Base-by-base conservation (phyloP, 352 stramenopile genomes). In the Phytopythium kandeliae region DNA sequence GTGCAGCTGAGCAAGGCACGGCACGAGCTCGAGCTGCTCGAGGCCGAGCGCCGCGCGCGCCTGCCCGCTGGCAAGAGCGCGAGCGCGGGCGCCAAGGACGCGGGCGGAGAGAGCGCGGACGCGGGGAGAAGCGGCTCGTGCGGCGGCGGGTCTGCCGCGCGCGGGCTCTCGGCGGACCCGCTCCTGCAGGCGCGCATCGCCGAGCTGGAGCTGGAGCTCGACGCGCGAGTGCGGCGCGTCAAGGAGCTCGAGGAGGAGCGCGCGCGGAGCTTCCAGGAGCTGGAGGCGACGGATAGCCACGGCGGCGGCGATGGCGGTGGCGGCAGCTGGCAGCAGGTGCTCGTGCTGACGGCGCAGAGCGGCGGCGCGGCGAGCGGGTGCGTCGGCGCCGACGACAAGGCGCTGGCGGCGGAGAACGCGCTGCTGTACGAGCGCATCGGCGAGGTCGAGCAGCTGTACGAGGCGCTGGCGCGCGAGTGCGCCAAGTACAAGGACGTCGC, bases 401-500 rank as follows among this genome's bases (percentile, higher is more conserved):
- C 67, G 33, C 49, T 86, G n/a, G 55, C 69, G 35, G 60, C 64
- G 19, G 79, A 83, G 44, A 88, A 90, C 34, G 37, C 41, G 46
- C 67, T 88, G 30, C 51, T 88, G 3, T 74, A 72, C 43, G 77
- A 90, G 41, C 77, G 79, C 24, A 73, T 92, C 22, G 68, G 57
- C 34, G 82, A 91, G 43, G 62, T 92, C 4, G 82, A 92, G 53
- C 79, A 90, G 51, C 54, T 89, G 0, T 92, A 89, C 48, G 78
- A 79, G 36, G 68, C 69, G 4, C 59, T 91, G n/a, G 55, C 69
- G 19, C 73, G 77, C 10, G 72, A 87, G 49, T 84, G 78, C 33
- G 38, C 57, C 12, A 85, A 77, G 47, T 81, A 86, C 43, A 86
- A 85, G 49, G 70, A 86, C 34, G 68, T 85, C 15, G 77, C 77